Evolutionary conservation across 2,329 filamentous ascomycete species (phyloP).

Genomic region (Venturia aucupariae): DNA sequence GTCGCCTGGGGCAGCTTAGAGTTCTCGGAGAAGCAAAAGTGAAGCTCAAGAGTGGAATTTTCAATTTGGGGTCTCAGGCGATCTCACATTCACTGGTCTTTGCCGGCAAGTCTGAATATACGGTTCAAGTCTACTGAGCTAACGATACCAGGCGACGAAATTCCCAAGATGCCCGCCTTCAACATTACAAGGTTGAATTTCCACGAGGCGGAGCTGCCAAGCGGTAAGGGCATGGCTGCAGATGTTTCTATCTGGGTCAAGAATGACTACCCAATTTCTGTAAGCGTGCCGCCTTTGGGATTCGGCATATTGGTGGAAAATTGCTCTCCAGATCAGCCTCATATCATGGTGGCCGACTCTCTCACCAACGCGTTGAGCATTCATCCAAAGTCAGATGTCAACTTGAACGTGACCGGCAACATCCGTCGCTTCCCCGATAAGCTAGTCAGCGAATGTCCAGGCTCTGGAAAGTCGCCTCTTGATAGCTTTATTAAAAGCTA

Average conservation of each 20-base stretch:
- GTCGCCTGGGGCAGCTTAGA: slow-evolving; percentile 60
- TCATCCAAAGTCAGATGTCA: slow-evolving; percentile 56
- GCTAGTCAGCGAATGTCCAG: slow-evolving; percentile 65
- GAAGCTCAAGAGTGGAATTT: slow-evolving; percentile 65
- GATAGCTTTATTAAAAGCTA: slow-evolving; percentile 75
- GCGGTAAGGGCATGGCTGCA: slow-evolving; percentile 60
- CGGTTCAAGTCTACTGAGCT: slow-evolving; percentile 15
- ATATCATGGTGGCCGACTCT: slow-evolving; percentile 71
- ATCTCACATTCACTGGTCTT: slow-evolving; percentile 68
- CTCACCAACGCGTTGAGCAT: slow-evolving; percentile 59
- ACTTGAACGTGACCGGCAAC: slow-evolving; percentile 60
- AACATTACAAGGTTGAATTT: slow-evolving; percentile 75
- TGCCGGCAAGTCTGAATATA: slow-evolving; percentile 58
- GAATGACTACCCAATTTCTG: slow-evolving; percentile 69
- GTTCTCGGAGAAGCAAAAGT: slow-evolving; percentile 67
- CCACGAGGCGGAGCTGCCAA: slow-evolving; percentile 54
- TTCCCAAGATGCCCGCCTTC: slow-evolving; percentile 72
- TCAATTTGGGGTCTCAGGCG: slow-evolving; percentile 68
- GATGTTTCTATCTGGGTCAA: slow-evolving; percentile 64
- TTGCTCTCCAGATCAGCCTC: slow-evolving; percentile 60
- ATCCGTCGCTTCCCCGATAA: slow-evolving; percentile 65
- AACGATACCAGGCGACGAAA: slow-evolving; percentile 40
- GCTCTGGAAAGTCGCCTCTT: slow-evolving; percentile 69
- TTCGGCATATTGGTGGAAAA: slow-evolving; percentile 82
- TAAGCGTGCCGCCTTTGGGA: slow-evolving; percentile 67